Base-by-base conservation (phyloP, 2,329 filamentous ascomycete species). In the Trichoderma guizhouense region DNA sequence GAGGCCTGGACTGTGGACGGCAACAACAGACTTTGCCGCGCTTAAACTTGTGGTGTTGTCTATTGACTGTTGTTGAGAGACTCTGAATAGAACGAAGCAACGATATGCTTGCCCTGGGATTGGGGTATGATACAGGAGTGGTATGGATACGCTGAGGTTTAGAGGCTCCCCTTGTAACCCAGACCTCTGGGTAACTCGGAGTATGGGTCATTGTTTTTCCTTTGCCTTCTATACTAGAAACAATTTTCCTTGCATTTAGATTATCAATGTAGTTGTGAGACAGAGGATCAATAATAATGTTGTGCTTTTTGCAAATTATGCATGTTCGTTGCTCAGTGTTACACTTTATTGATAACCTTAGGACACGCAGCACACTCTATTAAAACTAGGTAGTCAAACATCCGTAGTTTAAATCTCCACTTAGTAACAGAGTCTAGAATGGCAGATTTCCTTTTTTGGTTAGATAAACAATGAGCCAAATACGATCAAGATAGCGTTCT, bases 1-100 rank as follows among this genome's bases (percentile, higher is more conserved):
- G 85, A 88, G 62, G 79, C 77, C 6, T 89, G 86, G 86, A 76
- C 77, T 34, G 81, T 82, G 7, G 69, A 74, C 32, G 74, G 74
- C 8, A 78, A 77, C 65, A 78, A 72, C n/a, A 51, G 73, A 11
- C 47, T 75, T 57, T 75, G 74, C 43, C 60, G 60, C 15, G 36
- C 58, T 2, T 62, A 62, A 36, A 36, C 11, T 43, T 9, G 15
- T 43, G 39, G 18, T 1, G 15, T 39, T 18, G 15, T 39, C 36
- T 39, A 18, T 39, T 39, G 15, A 39, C 7, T 8, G 8, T 43
- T 43, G 39, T 43, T 43, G 39, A 18, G 18, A 43, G 39, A n/a
- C 15, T 43, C 15, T 43, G 18, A 5, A 2, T n/a, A 5, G 7
- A 43, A 43, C n/a, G 39, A 18, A 18, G 3, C 6, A 1, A n/a